Base-by-base conservation (phyloP, 2,329 filamentous ascomycete species). In the Hyphodiscus sp. region DNA sequence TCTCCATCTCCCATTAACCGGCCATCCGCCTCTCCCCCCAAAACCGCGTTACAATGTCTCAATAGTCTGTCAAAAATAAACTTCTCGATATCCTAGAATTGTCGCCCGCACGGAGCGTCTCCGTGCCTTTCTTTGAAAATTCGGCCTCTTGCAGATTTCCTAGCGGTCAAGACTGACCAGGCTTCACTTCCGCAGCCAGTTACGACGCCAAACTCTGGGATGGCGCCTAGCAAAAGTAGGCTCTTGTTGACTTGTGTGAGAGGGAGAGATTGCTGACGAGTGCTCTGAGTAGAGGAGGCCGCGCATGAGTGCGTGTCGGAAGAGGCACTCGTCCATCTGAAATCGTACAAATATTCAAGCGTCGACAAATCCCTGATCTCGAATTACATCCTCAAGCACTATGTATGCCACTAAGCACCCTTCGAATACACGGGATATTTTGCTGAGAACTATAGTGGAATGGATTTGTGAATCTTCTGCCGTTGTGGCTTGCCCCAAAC, bases 361-460 rank as follows among this genome's bases (percentile, higher is more conserved):
- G 91, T 99, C 71, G 94, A 99, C 77, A 92, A 96, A 73, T 96
- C 91, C 49, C 86, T 88, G 58, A 83, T 96, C 55, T 97, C 94
- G 53, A 82, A 91, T 71, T 95, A 97, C 72, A 89, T 99, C 68
- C 80, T 99, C 49, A 88, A 86, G 63, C 92, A 95, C 68, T 99
- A 96, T 76, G 94, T 97, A 87, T 70, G 86, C 74, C 45, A 13
- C 41, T 42, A 55, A 57, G 58, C 45, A 20, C 16, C 46, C 23
- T 59, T 58, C 60, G 58, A 60, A 51, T 38, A 26, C 45, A 52
- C 20, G 48, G 55, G 54, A 52, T 44, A 51, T 50, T 45, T 15
- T 52, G 52, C 60, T 63, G 47, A 65, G 52, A 42, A 57, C 18
- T 63, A 66, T 71, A 97, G 92, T 99, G 94, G 94, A 97, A 96